Evolutionary conservation across 768 basidiomycete genomes (phyloP), one percentile per base, ranked within the genome.

Genomic region (Serendipita vermifera): DNA sequence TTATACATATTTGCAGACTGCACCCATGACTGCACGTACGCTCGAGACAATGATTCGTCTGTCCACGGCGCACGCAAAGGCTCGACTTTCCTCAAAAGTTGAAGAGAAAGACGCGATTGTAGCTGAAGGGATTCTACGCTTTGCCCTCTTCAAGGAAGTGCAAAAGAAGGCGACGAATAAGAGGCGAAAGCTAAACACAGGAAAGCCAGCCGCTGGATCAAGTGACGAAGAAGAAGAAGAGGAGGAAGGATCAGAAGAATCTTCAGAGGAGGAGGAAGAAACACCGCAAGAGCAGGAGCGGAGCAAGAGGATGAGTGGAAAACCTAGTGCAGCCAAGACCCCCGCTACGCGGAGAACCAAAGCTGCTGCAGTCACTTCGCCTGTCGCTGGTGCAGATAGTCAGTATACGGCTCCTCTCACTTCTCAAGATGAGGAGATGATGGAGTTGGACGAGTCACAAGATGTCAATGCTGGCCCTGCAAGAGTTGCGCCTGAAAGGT

Each of bases 1-100:
- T 58, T 57, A 51, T 55, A 55, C 64, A 61, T 54, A 57, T 39
- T 60, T 55, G 54, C 62, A 98, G 94, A 99, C 96, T 3, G 87
- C 94, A 3, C 96, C 96, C 7, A 72, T 99, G 62, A 99, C 96
- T 2, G 94, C 96, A 17, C 93, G 96, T 77, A 96, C 96, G 2
- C 81, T 99, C 58, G 96, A 99, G 70, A 99, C 96, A 0, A 78
- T 99, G 46, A 99, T 99, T 68, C 96, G 96, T 74, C 78, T 99
- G 6, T 82, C 96, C 3, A 99, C 94, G 15, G 96, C 96, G 1
- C 96, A 99, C 69, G 96, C 96, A 40, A 99, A 99, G 69, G 82
- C 91, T 14, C 83, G 94, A 17, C 76, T 99, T 6, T 93, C 92
- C 5, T 58, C 78, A 39, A 86, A 86, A 61, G 88, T 99, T 9